Base-by-base conservation (phyloP, 257 asterid genomes). In the Paulownia fortunei region DNA sequence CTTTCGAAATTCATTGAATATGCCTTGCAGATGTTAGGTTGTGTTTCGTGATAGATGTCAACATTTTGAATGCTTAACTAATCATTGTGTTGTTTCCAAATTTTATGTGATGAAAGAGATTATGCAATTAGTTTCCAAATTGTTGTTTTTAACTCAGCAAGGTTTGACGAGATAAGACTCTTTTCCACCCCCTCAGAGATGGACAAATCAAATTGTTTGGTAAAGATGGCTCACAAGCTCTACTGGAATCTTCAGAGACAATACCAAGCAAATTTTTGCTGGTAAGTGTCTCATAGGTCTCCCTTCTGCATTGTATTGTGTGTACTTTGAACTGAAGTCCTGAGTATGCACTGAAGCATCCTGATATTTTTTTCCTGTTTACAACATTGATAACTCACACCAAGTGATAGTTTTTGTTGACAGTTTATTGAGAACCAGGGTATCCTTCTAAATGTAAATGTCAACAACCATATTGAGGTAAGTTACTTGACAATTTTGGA, bases 151-250 rank as follows among this genome's bases (percentile, higher is more conserved):
- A 8, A 66, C 32, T 39, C 51, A 16, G 39, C 63, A 74, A 68
- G 55, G 54, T 70, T 66, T 76, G 65, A 71, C 39, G 6, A n/a
- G 32, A 78, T 68, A 55, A 24, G 58, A 69, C 63, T 76, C 67
- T 21, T 72, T 30, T 52, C 18, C 36, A 6, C 62, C 23, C 74
- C 75, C 56, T 65, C 85, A 93, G 99, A 79, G 97, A 91, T 77
- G 99, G 99, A 30, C 90, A 90, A 61, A 88, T 95, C 77, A 95
- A 95, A 84, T 81, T 95, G 80, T 95, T 89, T 41, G 93, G 98
- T 19, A 90, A 78, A 87, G 92, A 86, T 78, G 92, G 97, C 69
- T 77, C 94, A 5, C 98, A 95, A 83, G 88, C 88, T 74, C 80
- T 91, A 49, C 84, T 93, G 51, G 90, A 89, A 88, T 90, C 97